phyloP scores from a whole-genome alignment of 75 land plant species.

The Picea sitchensis region DNA sequence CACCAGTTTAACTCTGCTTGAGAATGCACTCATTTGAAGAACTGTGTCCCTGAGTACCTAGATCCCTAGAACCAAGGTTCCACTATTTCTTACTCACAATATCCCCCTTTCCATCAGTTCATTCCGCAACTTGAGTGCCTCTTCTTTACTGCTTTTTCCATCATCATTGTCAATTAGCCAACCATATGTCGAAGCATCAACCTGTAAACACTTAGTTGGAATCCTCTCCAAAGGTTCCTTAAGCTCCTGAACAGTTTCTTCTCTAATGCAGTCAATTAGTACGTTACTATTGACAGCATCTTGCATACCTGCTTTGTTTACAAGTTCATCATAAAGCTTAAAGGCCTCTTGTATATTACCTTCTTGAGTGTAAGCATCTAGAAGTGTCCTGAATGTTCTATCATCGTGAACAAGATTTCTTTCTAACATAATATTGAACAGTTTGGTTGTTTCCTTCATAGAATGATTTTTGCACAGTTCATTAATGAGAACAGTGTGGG shows the following conservation, averaged over 20 bases:
- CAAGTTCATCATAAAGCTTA: slow-evolving; percentile 2
- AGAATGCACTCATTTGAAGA: background rate
- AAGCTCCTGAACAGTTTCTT: background rate
- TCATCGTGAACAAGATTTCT: background rate
- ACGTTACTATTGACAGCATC: background rate
- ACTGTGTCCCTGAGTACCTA: background rate
- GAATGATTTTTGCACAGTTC: slow-evolving; percentile 6
- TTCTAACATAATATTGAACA: slow-evolving; percentile 5
- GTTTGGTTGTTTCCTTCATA: background rate
- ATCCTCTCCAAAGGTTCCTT: slow-evolving; percentile 5
- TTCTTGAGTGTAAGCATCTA: background rate
- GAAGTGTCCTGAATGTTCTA: slow-evolving; percentile 7
- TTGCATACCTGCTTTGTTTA: slow-evolving; percentile 1
- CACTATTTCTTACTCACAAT: background rate
- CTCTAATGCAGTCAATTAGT: background rate
- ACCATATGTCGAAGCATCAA: background rate
- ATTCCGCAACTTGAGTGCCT: slow-evolving; percentile 1
- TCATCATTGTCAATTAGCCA: background rate
- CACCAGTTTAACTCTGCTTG: background rate
- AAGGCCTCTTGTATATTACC: slow-evolving; percentile 1
- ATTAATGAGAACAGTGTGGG: background rate
- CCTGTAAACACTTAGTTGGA: background rate
- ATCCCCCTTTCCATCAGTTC: slow-evolving; percentile 12
- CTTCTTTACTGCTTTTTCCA: slow-evolving; percentile 1
- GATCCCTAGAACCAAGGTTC: background rate